phyloP scores from a whole-genome alignment of 108 stramenopile genomes.

The Hondaea fermentalgiana region DNA sequence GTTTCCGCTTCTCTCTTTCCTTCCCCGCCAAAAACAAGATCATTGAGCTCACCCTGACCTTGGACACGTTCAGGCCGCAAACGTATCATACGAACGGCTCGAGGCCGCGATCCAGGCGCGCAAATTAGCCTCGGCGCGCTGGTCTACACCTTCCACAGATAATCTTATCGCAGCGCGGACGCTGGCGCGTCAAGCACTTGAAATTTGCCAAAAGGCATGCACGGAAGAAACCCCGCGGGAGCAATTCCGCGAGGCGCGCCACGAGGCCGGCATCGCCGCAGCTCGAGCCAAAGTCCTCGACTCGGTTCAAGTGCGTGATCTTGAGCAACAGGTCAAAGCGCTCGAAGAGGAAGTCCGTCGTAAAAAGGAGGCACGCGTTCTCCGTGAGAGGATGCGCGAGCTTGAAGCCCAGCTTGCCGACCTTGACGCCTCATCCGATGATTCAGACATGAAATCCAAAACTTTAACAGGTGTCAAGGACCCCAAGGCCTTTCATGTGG shows the following conservation, averaged over 20 bases:
- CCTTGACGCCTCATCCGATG: not conserved
- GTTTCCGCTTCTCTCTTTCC: too few relatives aligned
- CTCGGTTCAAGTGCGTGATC: not conserved
- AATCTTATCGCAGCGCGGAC: not conserved
- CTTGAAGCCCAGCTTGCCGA: not conserved
- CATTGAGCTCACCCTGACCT: too few relatives aligned
- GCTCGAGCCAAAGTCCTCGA: not conserved
- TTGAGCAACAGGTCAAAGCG: not conserved
- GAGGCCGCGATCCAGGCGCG: too few relatives aligned
- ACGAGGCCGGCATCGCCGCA: not conserved
- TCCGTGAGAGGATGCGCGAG: not conserved
- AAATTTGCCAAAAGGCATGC: not conserved
- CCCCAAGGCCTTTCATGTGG: too few relatives aligned
- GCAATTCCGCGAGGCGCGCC: not conserved
- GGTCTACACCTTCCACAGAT: not conserved
- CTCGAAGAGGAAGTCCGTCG: not conserved
- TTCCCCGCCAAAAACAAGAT: too few relatives aligned
- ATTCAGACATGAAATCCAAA: too few relatives aligned
- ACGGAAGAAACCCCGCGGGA: not conserved
- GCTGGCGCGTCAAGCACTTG: not conserved
- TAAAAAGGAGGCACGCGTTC: not conserved
- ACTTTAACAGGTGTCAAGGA: too few relatives aligned
- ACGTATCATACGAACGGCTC: too few relatives aligned
- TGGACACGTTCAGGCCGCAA: too few relatives aligned
- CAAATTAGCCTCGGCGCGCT: not conserved